Base-by-base conservation (phyloP, 768 basidiomycete species). In the Candolleomyces eurysporus region DNA sequence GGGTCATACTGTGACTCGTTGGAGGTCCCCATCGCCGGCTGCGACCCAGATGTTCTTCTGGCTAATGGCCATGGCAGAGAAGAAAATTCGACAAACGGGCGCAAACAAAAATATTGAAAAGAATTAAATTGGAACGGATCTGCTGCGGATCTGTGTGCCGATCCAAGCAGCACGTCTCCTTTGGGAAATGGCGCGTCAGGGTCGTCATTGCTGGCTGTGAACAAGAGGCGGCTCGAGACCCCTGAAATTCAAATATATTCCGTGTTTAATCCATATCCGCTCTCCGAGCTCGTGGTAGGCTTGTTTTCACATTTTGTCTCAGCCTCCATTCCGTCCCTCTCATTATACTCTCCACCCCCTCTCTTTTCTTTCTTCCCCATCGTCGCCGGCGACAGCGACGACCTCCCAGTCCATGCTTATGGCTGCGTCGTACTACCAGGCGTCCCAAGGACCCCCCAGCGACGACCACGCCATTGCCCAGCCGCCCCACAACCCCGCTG, bases 31-130 rank as follows among this genome's bases (percentile, higher is more conserved):
- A 69, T 97, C 95, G 50, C 86, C 90, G 0, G 95, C 92, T 49
- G 95, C 95, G 40, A 97, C 84, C 95, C 95, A 97, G 49, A 97
- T 89, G 75, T 96, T 96, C 71, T 84, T 84, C 36, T 36, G 36
- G 22, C 17, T 57, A 43, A 67, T 66, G 52, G 67, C 63, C 65
- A 70, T 70, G 52, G 61, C 45, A 36, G 36, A 6, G 36, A 5
- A 36, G 36, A 36, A 5, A 36, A 11, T 1, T 36, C 8, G 36
- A 36, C 36, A 36, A 36, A 36, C 36, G 36, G 36, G 36, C 36
- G 36, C 36, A 36, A 36, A 36, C 36, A 36, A 11, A 36, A 36
- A 40, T 14, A 48, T 31, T 14, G 39, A 42, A 42, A 40, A 56
- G 39, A 16, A 39, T n/a, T 13, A 14, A 39, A 31, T 53, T 53